Base-by-base conservation (phyloP, 2,329 filamentous ascomycete species). In the Myriosclerotinia scirpicola region DNA sequence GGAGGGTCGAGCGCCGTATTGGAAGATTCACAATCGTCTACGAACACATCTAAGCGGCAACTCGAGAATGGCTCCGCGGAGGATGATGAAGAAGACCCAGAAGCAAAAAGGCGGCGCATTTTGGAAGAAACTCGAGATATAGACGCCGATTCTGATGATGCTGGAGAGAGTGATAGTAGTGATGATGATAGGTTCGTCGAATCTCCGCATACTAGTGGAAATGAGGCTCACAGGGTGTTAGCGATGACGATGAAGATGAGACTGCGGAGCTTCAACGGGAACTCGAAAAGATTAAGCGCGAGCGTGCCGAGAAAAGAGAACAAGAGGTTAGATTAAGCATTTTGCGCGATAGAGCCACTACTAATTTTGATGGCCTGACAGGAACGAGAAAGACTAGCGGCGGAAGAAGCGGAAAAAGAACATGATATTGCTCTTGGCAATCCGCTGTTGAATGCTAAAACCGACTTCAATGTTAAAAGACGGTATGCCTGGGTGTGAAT, bases 401-500 rank as follows among this genome's bases (percentile, higher is more conserved):
- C 88, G 70, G 94, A 97, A 76, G 84, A 95, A 75, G 93, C 94
- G 75, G 86, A 90, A 75, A 85, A 91, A 68, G 94, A 97, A 78
- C 85, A 88, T 71, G 91, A 97, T 74, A 96, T 98, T 74, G 94
- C 95, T 46, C 82, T 91, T 53, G 95, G 95, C 8, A 99, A 99
- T 77, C 95, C 95, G 50, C 80, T 99, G 62, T 84, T 99, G 66
- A 97, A 98, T 76, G 46, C 46, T 61, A 91, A 91, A 77, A 80
- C 85, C 26, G 93, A 97, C 73, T 98, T 96, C 77, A 93, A 89
- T 67, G 89, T 97, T 75, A 97, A 97, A 84, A 83, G 92, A 72
- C 82, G 82, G 79, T 80, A 76, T 59, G 74, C 36, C 20, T 30
- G 22, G 34, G 26, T 2, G 5, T 66, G 26, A 17, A 54, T 74